Evolutionary conservation across 768 basidiomycete genomes (phyloP).

Genomic region (Fistulinella prunicolor): DNA sequence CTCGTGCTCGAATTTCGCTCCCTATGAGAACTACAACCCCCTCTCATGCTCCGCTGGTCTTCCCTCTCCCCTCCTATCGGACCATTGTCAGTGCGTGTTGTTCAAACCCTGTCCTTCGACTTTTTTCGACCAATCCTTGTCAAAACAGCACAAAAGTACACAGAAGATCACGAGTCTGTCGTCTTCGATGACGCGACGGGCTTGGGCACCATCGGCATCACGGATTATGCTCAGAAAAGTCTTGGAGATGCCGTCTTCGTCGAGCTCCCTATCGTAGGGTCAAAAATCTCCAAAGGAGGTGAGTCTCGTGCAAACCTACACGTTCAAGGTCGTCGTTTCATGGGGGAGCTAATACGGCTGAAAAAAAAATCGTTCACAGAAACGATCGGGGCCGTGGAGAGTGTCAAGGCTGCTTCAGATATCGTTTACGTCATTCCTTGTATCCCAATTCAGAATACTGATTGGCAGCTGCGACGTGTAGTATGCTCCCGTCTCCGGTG

Average conservation of each 20-base stretch:
- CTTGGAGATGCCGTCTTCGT: conserved; percentile 98
- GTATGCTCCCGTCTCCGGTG: conserved; percentile 94
- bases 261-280: conserved; percentile 72
- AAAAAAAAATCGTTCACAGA: conserved; percentile 41
- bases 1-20: conserved; percentile 12
- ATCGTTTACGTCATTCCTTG: conserved; percentile 53
- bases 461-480: conserved; percentile 30
- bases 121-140: background rate
- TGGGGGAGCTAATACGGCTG: conserved; percentile 7
- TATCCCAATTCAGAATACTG: conserved; percentile 8
- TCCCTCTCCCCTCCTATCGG: conserved; percentile 13
- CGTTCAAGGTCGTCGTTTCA: background rate
- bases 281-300: conserved; percentile 72
- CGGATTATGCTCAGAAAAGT: conserved; percentile 86
- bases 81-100: conserved; percentile 26
- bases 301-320: conserved; percentile 28
- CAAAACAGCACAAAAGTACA: conserved; percentile 69
- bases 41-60: no score
- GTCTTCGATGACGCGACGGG: conserved; percentile 73
- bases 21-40: conserved; percentile 6
- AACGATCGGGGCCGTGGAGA: conserved; percentile 88
- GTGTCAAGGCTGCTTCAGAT: conserved; percentile 95
- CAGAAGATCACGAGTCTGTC: conserved; percentile 85
- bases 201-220: conserved; percentile 80
- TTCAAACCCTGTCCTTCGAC: background rate